Evolutionary conservation across 2,329 filamentous ascomycete genomes (phyloP), one percentile per base, ranked within the genome.

Genomic region (Proliferodiscus dingleyae): DNA sequence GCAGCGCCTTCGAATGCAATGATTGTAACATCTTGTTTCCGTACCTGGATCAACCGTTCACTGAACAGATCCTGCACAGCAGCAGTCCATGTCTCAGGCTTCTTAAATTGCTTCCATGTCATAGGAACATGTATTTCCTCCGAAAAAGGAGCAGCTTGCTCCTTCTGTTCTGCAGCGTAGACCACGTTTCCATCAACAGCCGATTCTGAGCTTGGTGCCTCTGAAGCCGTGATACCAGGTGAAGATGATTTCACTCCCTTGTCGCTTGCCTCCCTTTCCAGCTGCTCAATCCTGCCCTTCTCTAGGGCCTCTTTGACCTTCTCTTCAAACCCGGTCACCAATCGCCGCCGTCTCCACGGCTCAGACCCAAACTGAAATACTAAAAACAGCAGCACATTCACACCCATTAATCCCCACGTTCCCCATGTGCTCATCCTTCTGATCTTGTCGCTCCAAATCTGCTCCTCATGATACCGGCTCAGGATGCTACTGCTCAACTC

Each of bases 401-500:
- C 80, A 19, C 91, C 91, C 93, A 98, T 98, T 51, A 98, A 71
- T 0, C 91, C 93, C 82, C 94, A 97, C 0, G 93, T 98, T 28
- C 94, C 91, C 93, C 93, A 98, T 0, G 93, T 98, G 64, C 87
- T 93, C 74, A 95, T 95, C 54, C 93, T 77, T 28, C 93, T 78
- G 63, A 98, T 98, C 58, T 95, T 91, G 65, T 98, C 93, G 62
- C 88, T 95, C 93, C 93, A 98, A 46, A 98, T 94, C 71, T 98
- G 93, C 71, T 98, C 93, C 69, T 98, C 93, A 66, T 98, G 93
- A 67, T 98, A 98, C 50, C 94, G 81, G 51, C 86, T 86, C 41
- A 96, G 72, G 58, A 97, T 96, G 41, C 84, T 82, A 51, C 85
- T 82, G 63, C 86, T 91, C 43, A 98, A 71, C 58, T 83, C 78